Evolutionary conservation across 2,329 filamentous ascomycete species (phyloP), one percentile per base, ranked within the genome.

Genomic region (Zymoseptoria pseudotritici): DNA sequence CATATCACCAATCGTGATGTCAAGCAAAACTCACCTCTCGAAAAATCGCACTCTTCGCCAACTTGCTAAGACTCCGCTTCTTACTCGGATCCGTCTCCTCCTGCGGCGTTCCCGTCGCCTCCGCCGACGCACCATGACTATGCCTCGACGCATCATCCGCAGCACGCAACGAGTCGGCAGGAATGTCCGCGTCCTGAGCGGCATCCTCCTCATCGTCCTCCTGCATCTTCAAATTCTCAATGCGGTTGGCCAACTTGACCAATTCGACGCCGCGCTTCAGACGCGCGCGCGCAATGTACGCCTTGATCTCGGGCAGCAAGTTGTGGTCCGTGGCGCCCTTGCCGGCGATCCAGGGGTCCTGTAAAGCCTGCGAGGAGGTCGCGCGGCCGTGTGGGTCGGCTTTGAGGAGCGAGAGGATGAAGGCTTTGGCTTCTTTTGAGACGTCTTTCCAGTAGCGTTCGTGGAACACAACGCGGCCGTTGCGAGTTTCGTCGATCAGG

Each of bases 371-470:
- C 10, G 50, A 49, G 54, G 90, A 96, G 1, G 88, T 88, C 69
- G 86, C 86, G 68, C 95, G 87, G 68, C 89, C 83, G 54, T 86
- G 82, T 1, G 91, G 88, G 66, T 90, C 83, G 3, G 91, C 86
- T 67, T 93, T 87, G 61, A 99, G 83, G 24, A 99, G 82, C 59
- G 80, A 79, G 62, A 88, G 78, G 76, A 99, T 97, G 74, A 99
- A 99, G 66, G 93, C 86, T 79, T 97, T 99, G 66, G 92, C 94
- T 67, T 97, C 92, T 55, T 89, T 82, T 73, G 92, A 97, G 70
- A 99, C 94, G 68, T 97, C 94, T 74, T 91, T 94, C 94, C 94
- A 99, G 79, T 97, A 99, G 59, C 93, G 86, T 73, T 97, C 92
- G 75, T 99, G 94, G 83, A 97, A 99, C 57, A 96, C 84, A 61